Evolutionary conservation across 495 filamentous ascomycete genomes (phyloP), one percentile per base, ranked within the genome.

Genomic region (Podospora pseudocomata): DNA sequence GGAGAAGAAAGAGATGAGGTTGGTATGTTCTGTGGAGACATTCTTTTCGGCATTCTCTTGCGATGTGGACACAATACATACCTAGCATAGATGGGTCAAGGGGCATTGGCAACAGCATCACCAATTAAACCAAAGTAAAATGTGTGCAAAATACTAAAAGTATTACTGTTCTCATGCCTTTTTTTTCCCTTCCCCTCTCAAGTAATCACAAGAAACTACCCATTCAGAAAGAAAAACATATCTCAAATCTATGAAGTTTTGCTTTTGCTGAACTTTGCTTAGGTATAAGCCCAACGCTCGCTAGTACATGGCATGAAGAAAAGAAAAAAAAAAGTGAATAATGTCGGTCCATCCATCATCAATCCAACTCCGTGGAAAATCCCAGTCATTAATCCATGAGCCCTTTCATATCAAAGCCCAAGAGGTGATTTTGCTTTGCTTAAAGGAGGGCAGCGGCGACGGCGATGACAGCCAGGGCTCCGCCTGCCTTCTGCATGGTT

Each of bases 391-490:
- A 49, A 49, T 23, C 39, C 39, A 49, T 9, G 15, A 49, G 23
- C 39, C 39, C 2, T 49, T 13, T 49, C 39, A 16, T 49, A 3
- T 49, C 39, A 3, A 49, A 13, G 39, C 34, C 11, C 3, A 39
- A 39, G 11, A 39, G 34, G 34, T 39, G 32, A 39, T 39, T 39
- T 39, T 39, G 34, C 34, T 16, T 20, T 6, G 0, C 19, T 65
- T 68, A 77, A 23, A 81, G 67, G 32, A 78, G 71, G 56, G 74
- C 78, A 57, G 72, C 74, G 32, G 73, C 74, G 20, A 71, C 66
- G 55, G 75, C 79, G 49, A 78, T 66, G 65, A 68, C 78, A 32
- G 74, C 77, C 49, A 81, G 64, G 39, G 72, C 75, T n/a, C 71
- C 75, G 44, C 77, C 79, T 19, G 74, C 79, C 34, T 71, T 64